Conservation (phyloP, 106 monocot genomes). For the Gastrodia elata region DNA sequence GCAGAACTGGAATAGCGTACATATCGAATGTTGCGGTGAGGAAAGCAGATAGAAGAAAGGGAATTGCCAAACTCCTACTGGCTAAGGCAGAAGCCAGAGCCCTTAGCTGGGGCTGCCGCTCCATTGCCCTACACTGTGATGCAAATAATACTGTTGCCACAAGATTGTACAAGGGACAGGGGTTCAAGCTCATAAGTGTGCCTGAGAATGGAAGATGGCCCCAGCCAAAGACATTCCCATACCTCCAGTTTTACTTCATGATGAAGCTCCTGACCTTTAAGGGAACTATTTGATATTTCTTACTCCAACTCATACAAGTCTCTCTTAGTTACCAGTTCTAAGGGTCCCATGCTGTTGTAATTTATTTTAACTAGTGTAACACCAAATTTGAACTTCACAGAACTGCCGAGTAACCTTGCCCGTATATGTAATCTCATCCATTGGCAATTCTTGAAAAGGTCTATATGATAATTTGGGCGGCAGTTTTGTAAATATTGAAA, state of each 20-base stretch:
- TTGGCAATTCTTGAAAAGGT: no score
- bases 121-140: conserved; percentile 82
- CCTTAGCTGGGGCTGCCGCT: conserved; percentile 74
- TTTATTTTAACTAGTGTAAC: no score
- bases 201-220: conserved; percentile 75
- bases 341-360: no score
- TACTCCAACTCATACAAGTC: no score
- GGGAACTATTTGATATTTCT: neutral
- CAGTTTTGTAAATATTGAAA: no score
- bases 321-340: no score
- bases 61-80: conserved; percentile 60
- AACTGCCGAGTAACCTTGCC: no score
- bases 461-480: no score
- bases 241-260: conserved; percentile 59
- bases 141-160: conserved; percentile 43
- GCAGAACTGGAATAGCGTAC: conserved; percentile 85
- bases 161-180: conserved; percentile 53
- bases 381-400: no score
- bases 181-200: conserved; percentile 54
- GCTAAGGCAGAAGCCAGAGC: conserved; percentile 52
- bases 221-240: conserved; percentile 40
- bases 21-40: conserved; percentile 91
- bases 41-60: conserved; percentile 49
- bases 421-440: no score
- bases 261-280: conserved; percentile 43